Conservation (phyloP, 495 filamentous ascomycete genomes). For the Trichoderma asperelloides region DNA sequence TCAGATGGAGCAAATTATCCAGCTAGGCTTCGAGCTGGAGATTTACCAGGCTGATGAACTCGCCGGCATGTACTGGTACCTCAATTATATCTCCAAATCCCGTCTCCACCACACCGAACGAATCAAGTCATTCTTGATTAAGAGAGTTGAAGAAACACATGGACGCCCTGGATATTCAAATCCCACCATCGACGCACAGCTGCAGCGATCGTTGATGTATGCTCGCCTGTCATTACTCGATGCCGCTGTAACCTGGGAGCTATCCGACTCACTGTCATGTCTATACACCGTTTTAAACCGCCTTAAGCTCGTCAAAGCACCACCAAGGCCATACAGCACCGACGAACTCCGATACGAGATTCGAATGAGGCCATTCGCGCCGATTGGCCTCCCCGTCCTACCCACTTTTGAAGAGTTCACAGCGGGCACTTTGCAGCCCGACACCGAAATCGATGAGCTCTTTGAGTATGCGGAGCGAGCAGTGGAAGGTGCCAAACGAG, state of each 20-base stretch:
- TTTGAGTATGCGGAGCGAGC: slow-evolving; percentile 53
- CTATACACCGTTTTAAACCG: slow-evolving; percentile 61
- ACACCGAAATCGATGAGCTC: slow-evolving; percentile 31
- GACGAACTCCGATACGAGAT: slow-evolving; percentile 70
- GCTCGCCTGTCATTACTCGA: slow-evolving; percentile 57
- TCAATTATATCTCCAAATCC: slow-evolving; percentile 47
- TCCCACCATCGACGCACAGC: slow-evolving; percentile 31
- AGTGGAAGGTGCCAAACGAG: slow-evolving; percentile 52
- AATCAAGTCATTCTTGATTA: slow-evolving; percentile 52
- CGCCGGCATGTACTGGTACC: slow-evolving; percentile 83
- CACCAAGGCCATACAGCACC: slow-evolving; percentile 59
- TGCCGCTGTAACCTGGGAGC: slow-evolving; percentile 56
- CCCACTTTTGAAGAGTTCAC: slow-evolving; percentile 55
- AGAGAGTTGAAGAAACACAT: slow-evolving; percentile 25
- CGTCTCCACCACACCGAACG: slow-evolving; percentile 58
- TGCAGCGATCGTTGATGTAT: slow-evolving; percentile 46
- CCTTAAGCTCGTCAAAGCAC: slow-evolving; percentile 47
- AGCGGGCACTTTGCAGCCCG: slow-evolving; percentile 26
- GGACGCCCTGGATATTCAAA: slow-evolving; percentile 16
- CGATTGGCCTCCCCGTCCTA: slow-evolving; percentile 61
- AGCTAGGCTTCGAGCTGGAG: slow-evolving; percentile 92
- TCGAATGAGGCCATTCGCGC: slow-evolving; percentile 80
- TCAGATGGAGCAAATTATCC: slow-evolving; percentile 79
- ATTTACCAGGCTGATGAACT: slow-evolving; percentile 84
- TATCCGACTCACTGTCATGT: slow-evolving; percentile 57